These are phyloP conservation scores for Camelina sativa DNA, from an alignment of 345 rosid species.

Conservation along the genomic window DNA sequence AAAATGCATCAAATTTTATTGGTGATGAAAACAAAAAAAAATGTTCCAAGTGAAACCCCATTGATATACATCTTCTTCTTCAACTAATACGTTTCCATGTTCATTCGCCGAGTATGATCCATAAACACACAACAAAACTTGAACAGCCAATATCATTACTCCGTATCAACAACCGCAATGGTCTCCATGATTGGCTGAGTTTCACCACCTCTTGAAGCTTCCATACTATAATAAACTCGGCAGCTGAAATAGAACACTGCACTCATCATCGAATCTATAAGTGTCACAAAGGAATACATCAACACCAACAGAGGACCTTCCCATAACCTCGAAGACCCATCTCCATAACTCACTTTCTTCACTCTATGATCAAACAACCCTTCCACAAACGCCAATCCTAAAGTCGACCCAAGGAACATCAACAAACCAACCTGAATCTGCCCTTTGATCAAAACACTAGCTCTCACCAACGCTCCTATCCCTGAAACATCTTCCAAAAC, in stretches of 20 bases:
- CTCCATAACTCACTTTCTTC: conserved; percentile 86
- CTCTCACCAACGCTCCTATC: conserved; percentile 65
- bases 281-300: conserved; percentile 86
- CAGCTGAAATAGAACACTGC: conserved; percentile 90
- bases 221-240: conserved; percentile 63
- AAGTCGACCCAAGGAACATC: conserved; percentile 83
- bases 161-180: conserved; percentile 34
- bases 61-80: conserved; percentile 23
- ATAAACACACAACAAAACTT: neutral
- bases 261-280: conserved; percentile 84
- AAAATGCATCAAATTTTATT: neutral
- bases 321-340: conserved; percentile 93
- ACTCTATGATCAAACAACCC: conserved; percentile 94
- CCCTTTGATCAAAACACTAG: conserved; percentile 68
- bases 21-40: conserved; percentile 13
- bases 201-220: conserved; percentile 48
- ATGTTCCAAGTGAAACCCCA: conserved; percentile 10
- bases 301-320: conserved; percentile 90
- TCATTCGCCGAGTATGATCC: neutral
- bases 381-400: conserved; percentile 78
- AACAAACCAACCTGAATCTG: conserved; percentile 87
- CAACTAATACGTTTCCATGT: conserved; percentile 23
- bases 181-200: conserved; percentile 59
- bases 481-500: conserved; percentile 91
- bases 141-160: neutral